Conservation (phyloP, 306 rosid genomes). For the Astragalus membranaceus region DNA sequence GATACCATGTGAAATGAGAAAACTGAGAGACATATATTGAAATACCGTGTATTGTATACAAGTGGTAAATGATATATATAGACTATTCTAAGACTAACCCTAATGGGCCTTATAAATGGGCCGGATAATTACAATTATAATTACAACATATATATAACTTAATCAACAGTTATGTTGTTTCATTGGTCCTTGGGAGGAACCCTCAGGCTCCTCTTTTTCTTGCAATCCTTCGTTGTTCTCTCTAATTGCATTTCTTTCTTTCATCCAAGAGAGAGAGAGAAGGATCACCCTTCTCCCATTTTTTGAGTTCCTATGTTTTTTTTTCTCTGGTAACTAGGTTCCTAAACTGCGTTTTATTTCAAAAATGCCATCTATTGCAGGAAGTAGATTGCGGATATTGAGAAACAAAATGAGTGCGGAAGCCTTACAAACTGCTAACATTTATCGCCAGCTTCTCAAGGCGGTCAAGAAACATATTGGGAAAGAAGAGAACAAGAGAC, state of each 20-base stretch:
- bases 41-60: too few species aligned
- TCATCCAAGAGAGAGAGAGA: background rate
- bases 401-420: constrained; percentile 47
- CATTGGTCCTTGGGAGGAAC: background rate
- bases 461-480: constrained; percentile 67
- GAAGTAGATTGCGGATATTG: constrained; percentile 21
- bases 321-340: background rate
- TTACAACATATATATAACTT: too few species aligned
- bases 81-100: too few species aligned
- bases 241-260: background rate
- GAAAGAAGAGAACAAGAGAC: constrained; percentile 55
- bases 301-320: background rate
- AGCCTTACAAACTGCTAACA: constrained; percentile 49
- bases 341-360: background rate
- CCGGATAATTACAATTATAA: too few species aligned
- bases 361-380: constrained; percentile 18
- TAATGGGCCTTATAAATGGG: too few species aligned
- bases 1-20: too few species aligned
- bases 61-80: too few species aligned
- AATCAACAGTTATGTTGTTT: background rate
- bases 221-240: background rate
- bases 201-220: background rate
- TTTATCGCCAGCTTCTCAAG: constrained; percentile 69
- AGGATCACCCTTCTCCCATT: background rate
- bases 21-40: too few species aligned